phyloP scores from a whole-genome alignment of 768 basidiomycete genomes.

The Scleroderma bovista region DNA sequence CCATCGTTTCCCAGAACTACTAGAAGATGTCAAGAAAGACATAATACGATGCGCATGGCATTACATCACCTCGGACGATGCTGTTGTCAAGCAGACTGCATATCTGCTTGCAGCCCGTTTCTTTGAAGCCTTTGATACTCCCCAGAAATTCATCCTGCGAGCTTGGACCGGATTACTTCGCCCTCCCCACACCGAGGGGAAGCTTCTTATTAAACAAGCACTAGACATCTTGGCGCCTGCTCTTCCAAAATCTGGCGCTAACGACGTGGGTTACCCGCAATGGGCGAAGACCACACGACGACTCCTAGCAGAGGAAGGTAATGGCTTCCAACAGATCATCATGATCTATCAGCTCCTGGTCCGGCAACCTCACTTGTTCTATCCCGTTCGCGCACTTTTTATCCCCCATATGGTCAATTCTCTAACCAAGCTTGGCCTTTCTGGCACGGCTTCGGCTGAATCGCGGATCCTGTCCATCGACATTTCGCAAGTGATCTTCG shows the following conservation, averaged over 20 bases:
- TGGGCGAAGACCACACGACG: conserved; percentile 89
- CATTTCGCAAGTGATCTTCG: conserved; percentile 84
- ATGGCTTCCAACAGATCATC: conserved; percentile 60
- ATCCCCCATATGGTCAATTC: conserved; percentile 91
- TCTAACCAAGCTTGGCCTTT: conserved; percentile 82
- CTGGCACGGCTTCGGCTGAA: conserved; percentile 63
- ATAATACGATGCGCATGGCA: conserved; percentile 93
- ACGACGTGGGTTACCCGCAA: conserved; percentile 51
- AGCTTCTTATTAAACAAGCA: conserved; percentile 75
- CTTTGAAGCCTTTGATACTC: conserved; percentile 83
- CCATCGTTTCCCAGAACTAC: conserved; percentile 73
- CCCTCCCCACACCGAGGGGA: conserved; percentile 71
- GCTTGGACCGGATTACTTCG: conserved; percentile 90
- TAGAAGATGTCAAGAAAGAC: conserved; percentile 81
- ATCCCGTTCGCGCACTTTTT: conserved; percentile 87
- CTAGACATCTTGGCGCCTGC: conserved; percentile 82
- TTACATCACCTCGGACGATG: conserved; percentile 79
- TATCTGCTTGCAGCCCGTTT: conserved; percentile 89
- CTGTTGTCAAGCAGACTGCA: conserved; percentile 88
- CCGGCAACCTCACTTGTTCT: conserved; percentile 88
- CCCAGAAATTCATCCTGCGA: conserved; percentile 83
- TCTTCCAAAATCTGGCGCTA: conserved; percentile 60
- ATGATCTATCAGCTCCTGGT: conserved; percentile 89
- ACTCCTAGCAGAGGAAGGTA: conserved; percentile 84
- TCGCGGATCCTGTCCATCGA: conserved; percentile 86